Percentiles rank a stretch among this genome's conserved stretches.
Evolutionary conservation across 169 alveolate species (phyloP).

Genomic region (Theileria annulata): DNA sequence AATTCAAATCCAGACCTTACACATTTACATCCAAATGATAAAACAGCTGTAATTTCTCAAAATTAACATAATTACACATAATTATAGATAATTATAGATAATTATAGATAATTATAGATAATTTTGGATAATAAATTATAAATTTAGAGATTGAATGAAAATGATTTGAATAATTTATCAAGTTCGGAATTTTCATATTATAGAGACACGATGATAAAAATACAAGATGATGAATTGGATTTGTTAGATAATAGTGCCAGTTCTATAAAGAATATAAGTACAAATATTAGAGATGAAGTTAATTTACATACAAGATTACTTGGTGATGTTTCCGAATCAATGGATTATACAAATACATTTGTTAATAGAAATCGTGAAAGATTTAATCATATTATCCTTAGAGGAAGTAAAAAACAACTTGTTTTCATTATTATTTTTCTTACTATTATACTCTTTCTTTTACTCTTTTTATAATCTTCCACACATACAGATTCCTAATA

Average conservation of each 20-base stretch:
- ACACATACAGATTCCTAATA: background rate
- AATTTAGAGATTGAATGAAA: background rate
- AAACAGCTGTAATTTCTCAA: too few species aligned
- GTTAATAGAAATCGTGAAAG: slow-evolving; percentile 68
- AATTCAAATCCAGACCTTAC: background rate
- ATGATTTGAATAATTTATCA: slow-evolving; percentile 32
- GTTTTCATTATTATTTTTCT: slow-evolving; percentile 62
- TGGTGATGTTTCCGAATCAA: slow-evolving; percentile 68
- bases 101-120: background rate
- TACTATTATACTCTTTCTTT: slow-evolving; percentile 54
- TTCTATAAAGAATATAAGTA: slow-evolving; percentile 70
- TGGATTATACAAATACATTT: slow-evolving; percentile 66
- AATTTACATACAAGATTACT: slow-evolving; percentile 68
- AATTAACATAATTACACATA: too few species aligned
- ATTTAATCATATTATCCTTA: slow-evolving; percentile 58
- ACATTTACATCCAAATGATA: background rate
- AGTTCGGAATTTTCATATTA: slow-evolving; percentile 34
- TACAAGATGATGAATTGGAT: slow-evolving; percentile 74
- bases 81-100: background rate
- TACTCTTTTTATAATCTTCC: slow-evolving; percentile 30
- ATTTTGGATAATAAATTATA: background rate
- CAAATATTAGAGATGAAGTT: slow-evolving; percentile 73
- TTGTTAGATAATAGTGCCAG: slow-evolving; percentile 73
- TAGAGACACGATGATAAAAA: slow-evolving; percentile 68
- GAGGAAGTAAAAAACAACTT: slow-evolving; percentile 69